A percentile compares a stretch with the other conserved stretches of the same genome.
Evolutionary conservation across 768 basidiomycete species (phyloP).

Genomic region (Tulasnella sp.): DNA sequence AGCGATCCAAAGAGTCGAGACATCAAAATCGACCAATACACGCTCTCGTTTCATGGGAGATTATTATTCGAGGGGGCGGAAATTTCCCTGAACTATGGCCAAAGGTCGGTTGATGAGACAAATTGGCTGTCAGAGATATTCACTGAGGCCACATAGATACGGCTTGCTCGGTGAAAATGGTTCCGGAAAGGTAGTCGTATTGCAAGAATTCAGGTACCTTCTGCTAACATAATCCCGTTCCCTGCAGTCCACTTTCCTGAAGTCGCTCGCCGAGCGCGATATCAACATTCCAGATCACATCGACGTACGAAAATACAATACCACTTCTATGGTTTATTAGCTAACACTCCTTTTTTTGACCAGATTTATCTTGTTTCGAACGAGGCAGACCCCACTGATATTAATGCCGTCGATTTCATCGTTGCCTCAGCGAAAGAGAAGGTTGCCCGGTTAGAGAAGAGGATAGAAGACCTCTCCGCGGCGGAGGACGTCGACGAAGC

Average conservation of each 20-base stretch:
- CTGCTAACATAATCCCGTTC: background rate
- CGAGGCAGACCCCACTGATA: constrained; percentile 91
- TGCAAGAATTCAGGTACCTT: background rate
- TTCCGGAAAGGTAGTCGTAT: constrained; percentile 79
- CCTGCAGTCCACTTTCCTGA: constrained; percentile 84
- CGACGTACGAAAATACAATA: constrained; percentile 48
- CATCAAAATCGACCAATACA: constrained; percentile 95
- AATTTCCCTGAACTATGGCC: constrained; percentile 81
- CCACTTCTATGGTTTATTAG: background rate
- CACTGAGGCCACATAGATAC: constrained; percentile 46
- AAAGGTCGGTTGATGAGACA: constrained; percentile 44
- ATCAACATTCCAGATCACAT: constrained; percentile 92
- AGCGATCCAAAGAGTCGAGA: constrained; percentile 91
- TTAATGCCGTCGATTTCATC: constrained; percentile 97
- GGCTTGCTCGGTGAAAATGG: constrained; percentile 97
- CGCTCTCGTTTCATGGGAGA: constrained; percentile 95
- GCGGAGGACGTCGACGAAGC: constrained; percentile 85
- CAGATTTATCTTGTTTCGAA: constrained; percentile 91
- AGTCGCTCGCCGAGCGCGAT: constrained; percentile 93
- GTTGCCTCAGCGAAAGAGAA: constrained; percentile 87
- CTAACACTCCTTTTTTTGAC: background rate
- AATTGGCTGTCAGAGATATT: background rate
- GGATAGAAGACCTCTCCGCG: constrained; percentile 89
- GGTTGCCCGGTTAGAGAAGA: constrained; percentile 86
- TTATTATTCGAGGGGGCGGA: constrained; percentile 65